A percentile compares a stretch with the other conserved stretches of the same genome.
Conservation (phyloP, 495 filamentous ascomycete genomes). For the Astrothelium macrocarpum region DNA sequence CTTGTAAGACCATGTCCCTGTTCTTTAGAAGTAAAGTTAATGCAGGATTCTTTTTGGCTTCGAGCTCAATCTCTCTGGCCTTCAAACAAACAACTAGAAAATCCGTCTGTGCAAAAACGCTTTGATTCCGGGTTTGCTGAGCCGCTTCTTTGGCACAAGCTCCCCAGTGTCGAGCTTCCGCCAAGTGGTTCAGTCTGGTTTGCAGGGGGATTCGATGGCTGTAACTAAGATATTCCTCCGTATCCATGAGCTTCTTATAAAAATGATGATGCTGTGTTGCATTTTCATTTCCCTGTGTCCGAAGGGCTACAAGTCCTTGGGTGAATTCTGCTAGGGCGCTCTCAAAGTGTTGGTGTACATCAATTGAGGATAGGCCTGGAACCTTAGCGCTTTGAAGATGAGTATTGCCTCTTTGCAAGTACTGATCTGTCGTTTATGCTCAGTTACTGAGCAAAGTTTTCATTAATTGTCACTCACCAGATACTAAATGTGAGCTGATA, state of each 20-base stretch:
- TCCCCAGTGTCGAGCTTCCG: not conserved
- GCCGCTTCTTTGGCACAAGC: not conserved
- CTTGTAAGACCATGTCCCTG: not conserved
- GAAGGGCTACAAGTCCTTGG: not conserved
- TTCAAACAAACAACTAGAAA: not conserved
- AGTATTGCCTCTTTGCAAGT: not conserved
- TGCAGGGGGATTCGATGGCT: not conserved
- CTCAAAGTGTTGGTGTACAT: not conserved
- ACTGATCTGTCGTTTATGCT: not conserved
- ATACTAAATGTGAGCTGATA: not conserved
- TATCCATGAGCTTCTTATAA: constrained; percentile 2
- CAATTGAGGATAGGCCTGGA: not conserved
- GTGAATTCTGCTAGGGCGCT: not conserved
- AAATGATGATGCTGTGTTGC: not conserved
- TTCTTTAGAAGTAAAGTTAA: not conserved
- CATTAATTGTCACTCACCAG: not conserved
- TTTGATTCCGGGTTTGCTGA: not conserved
- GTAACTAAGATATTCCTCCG: not conserved
- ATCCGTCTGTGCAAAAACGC: not conserved
- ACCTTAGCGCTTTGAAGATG: not conserved
- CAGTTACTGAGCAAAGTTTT: not conserved
- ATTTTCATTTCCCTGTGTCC: not conserved
- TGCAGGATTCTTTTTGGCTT: not conserved
- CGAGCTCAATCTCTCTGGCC: not conserved
- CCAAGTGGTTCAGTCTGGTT: not conserved